Conservation (phyloP, 2,329 filamentous ascomycete species). For the Fusarium proliferatum region DNA sequence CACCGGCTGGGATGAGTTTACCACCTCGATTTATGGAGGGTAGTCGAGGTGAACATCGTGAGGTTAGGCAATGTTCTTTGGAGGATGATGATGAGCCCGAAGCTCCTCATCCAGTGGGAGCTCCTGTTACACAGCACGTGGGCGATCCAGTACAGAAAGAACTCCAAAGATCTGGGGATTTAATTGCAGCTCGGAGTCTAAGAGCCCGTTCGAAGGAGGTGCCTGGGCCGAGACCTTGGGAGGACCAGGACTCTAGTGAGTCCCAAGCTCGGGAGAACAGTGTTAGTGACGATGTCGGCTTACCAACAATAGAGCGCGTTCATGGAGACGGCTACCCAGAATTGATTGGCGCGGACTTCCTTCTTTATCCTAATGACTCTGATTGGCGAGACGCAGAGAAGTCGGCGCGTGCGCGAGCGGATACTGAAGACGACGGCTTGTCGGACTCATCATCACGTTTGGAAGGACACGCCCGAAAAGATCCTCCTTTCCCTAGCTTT, state of each 20-base stretch:
- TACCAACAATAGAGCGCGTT: background rate
- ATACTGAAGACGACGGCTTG: fast-evolving
- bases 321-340: too few relatives aligned
- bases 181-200: background rate
- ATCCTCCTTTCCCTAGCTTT: too few relatives aligned
- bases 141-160: background rate
- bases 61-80: background rate
- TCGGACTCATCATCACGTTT: fast-evolving
- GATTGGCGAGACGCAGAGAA: fast-evolving
- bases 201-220: too few relatives aligned
- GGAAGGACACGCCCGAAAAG: too few relatives aligned
- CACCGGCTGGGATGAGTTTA: background rate
- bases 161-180: fast-evolving
- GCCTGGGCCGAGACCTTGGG: fast-evolving
- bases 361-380: background rate
- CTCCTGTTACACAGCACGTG: background rate
- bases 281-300: fast-evolving
- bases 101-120: fast-evolving
- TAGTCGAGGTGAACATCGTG: background rate
- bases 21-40: background rate
- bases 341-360: background rate
- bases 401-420: background rate
- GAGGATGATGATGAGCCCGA: background rate
- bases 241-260: background rate
- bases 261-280: fast-evolving